Percentiles rank a stretch among this genome's conserved stretches.
phyloP scores from a whole-genome alignment of 306 rosid species.

The Vicia faba region DNA sequence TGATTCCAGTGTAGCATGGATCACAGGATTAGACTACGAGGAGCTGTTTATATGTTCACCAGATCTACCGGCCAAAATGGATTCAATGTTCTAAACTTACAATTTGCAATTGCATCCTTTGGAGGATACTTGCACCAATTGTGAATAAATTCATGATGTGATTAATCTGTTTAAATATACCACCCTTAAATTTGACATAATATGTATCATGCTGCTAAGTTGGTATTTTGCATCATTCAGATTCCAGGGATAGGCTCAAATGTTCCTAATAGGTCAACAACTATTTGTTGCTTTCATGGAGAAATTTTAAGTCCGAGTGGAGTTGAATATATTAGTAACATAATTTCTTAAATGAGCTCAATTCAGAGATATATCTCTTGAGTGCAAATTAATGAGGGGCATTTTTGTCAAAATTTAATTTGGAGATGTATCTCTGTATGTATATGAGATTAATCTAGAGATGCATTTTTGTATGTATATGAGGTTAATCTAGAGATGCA shows the following conservation, averaged over 20 bases:
- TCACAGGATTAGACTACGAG: conserved; percentile 4
- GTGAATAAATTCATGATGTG: not conserved
- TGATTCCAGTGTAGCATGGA: conserved; percentile 1
- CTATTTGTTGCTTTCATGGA: not conserved
- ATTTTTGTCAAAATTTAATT: too few relatives aligned
- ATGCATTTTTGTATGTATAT: too few relatives aligned
- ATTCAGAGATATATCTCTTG: too few relatives aligned
- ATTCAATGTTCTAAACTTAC: conserved; percentile 1
- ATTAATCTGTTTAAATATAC: not conserved
- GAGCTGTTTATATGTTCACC: not conserved
- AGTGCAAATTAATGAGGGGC: too few relatives aligned
- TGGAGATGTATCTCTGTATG: too few relatives aligned
- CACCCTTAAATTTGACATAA: not conserved
- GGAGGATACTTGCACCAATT: not conserved
- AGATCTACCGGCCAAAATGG: not conserved
- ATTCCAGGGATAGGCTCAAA: not conserved
- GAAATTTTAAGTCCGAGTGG: not conserved
- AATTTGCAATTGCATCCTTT: not conserved
- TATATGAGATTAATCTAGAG: too few relatives aligned
- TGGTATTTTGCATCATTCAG: not conserved
- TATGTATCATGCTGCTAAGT: not conserved
- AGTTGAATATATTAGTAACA: not conserved
- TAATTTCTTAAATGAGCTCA: too few relatives aligned
- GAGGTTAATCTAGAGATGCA: too few relatives aligned
- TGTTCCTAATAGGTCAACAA: not conserved